Evolutionary conservation across 2,329 filamentous ascomycete species (phyloP).

Genomic region (Plectosphaerella plurivora): DNA sequence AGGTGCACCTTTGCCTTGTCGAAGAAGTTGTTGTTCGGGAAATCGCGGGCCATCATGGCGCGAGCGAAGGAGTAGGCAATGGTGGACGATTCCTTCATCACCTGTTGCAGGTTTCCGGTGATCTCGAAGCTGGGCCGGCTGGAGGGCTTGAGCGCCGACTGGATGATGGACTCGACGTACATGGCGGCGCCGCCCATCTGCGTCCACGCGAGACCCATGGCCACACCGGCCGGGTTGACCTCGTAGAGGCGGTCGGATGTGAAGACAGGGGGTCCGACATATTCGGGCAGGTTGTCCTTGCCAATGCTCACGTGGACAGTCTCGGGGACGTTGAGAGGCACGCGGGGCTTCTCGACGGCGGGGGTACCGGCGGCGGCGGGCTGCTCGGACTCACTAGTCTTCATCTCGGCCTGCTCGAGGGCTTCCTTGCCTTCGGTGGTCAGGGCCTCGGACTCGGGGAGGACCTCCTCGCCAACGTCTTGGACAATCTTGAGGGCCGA

Average conservation of each 20-base stretch:
- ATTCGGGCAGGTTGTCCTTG: constrained; percentile 91
- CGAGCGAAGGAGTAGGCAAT: constrained; percentile 98
- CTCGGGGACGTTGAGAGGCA: constrained; percentile 79
- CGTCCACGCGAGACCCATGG: constrained; percentile 98
- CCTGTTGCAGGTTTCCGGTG: constrained; percentile 89
- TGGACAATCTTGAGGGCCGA: constrained; percentile 95
- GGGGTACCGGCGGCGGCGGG: constrained; percentile 36
- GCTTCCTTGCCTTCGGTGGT: constrained; percentile 83
- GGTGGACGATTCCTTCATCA: constrained; percentile 96
- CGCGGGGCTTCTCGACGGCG: constrained; percentile 58
- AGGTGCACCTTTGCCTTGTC: constrained; percentile 93
- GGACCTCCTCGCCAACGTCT: constrained; percentile 79
- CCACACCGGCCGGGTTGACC: constrained; percentile 84
- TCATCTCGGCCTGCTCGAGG: constrained; percentile 65
- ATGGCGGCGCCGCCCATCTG: constrained; percentile 94
- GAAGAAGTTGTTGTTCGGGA: constrained; percentile 90
- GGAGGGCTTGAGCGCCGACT: constrained; percentile 69
- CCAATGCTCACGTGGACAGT: constrained; percentile 80
- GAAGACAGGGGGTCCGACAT: constrained; percentile 92
- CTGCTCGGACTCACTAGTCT: constrained; percentile 59
- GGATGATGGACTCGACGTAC: constrained; percentile 95
- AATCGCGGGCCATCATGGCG: constrained; percentile 76
- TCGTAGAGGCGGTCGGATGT: constrained; percentile 96
- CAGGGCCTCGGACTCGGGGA: constrained; percentile 76
- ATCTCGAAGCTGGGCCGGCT: constrained; percentile 80